phyloP scores from a whole-genome alignment of 495 filamentous ascomycete species.

The Parachaetomium inaequale region DNA sequence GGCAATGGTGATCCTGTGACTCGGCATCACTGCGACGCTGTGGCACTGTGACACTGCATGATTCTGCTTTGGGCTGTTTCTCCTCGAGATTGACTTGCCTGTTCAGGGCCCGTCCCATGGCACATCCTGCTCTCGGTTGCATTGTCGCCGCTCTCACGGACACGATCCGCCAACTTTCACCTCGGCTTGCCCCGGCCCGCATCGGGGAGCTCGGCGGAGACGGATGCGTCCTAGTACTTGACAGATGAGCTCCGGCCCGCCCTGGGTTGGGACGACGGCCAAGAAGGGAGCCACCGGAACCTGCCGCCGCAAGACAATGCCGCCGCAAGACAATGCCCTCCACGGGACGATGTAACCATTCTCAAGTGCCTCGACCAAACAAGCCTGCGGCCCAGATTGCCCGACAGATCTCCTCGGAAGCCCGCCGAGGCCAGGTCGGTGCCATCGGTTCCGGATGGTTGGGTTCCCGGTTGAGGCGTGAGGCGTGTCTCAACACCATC shows the following conservation, averaged over 20 bases:
- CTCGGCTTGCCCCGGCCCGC: not conserved
- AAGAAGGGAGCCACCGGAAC: no score
- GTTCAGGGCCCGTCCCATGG: not conserved
- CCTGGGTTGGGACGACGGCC: no score
- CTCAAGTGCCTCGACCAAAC: not conserved
- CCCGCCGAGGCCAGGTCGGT: no score
- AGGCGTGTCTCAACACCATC: not conserved
- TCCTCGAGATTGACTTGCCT: not conserved
- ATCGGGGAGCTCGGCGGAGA: not conserved
- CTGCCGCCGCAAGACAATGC: no score
- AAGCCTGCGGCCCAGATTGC: not conserved
- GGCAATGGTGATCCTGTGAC: no score
- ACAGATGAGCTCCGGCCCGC: not conserved
- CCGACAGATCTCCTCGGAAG: not conserved
- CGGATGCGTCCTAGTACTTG: not conserved
- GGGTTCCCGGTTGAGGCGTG: not conserved
- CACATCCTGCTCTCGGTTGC: not conserved
- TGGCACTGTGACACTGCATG: not conserved
- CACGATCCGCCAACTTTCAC: not conserved
- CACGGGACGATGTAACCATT: not conserved
- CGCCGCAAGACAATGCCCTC: not conserved
- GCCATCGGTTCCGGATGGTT: not conserved
- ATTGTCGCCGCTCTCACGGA: not conserved
- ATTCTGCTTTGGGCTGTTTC: not conserved
- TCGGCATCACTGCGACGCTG: not conserved